Percentiles rank a stretch among this genome's conserved stretches.
phyloP scores from a whole-genome alignment of 2,329 filamentous ascomycete species.

The Lachnellula occidentalis region DNA sequence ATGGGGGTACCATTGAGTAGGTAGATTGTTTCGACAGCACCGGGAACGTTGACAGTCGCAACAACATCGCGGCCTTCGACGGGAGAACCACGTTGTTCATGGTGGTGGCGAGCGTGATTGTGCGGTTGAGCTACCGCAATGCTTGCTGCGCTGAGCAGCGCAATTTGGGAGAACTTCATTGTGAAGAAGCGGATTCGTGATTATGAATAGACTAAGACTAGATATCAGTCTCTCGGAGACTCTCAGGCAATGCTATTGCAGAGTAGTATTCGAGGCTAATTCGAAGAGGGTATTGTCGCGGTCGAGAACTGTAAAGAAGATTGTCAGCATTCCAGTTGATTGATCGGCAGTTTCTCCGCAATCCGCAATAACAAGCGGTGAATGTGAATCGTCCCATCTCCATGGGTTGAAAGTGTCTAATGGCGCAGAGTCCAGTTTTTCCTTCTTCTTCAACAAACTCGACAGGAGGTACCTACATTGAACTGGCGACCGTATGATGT shows the following conservation, averaged over 20 bases:
- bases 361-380: not conserved
- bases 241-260: not conserved
- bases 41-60: constrained; percentile 42
- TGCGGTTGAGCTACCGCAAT: constrained; percentile 54
- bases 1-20: constrained; percentile 60
- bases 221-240: constrained; percentile 18
- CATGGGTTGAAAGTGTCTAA: not conserved
- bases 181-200: constrained; percentile 30
- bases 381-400: not conserved
- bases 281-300: constrained; percentile 12
- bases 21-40: constrained; percentile 64
- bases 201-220: constrained; percentile 13
- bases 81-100: constrained; percentile 46
- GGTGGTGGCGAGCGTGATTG: constrained; percentile 54
- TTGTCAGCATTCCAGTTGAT: constrained; percentile 19
- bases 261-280: constrained; percentile 8
- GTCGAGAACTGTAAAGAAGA: constrained; percentile 6
- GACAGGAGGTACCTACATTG: constrained; percentile 16
- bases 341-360: too few relatives aligned
- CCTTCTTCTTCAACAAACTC: not conserved
- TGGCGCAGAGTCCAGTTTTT: not conserved
- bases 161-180: constrained; percentile 30
- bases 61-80: constrained; percentile 40
- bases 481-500: constrained; percentile 11
- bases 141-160: constrained; percentile 34